Conservation (phyloP, 2,329 filamentous ascomycete species). For the Pyrenophora teres region DNA sequence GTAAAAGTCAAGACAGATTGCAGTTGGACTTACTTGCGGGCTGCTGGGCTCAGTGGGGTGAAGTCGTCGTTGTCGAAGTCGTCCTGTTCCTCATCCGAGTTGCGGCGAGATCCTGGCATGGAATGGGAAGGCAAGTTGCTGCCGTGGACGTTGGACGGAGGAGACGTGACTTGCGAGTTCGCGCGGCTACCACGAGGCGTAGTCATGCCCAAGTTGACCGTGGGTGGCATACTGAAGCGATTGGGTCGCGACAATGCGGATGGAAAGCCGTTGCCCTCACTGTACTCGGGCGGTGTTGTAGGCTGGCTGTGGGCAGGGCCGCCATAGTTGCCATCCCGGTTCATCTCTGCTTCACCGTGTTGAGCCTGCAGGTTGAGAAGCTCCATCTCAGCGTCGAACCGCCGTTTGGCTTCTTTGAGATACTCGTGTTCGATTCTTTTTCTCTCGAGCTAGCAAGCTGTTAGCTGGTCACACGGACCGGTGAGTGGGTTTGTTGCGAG, state of each 20-base stretch:
- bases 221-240: slow-evolving; percentile 80
- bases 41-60: slow-evolving; percentile 39
- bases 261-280: slow-evolving; percentile 76
- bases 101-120: slow-evolving; percentile 82
- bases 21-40: slow-evolving; percentile 42
- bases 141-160: slow-evolving; percentile 58
- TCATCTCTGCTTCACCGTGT: slow-evolving; percentile 80
- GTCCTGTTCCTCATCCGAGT: slow-evolving; percentile 85
- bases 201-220: slow-evolving; percentile 66
- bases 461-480: slow-evolving; percentile 34
- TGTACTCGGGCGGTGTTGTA: slow-evolving; percentile 93
- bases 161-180: slow-evolving; percentile 79
- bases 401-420: slow-evolving; percentile 83
- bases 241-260: slow-evolving; percentile 82
- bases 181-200: slow-evolving; percentile 70
- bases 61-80: slow-evolving; percentile 77
- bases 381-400: slow-evolving; percentile 92
- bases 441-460: slow-evolving; percentile 74
- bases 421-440: slow-evolving; percentile 92
- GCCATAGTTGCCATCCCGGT: slow-evolving; percentile 73
- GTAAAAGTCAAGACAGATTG: slow-evolving; percentile 10
- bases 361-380: slow-evolving; percentile 84
- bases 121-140: slow-evolving; percentile 79
- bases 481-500: slow-evolving; percentile 14
- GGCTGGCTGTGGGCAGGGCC: slow-evolving; percentile 80